Base-by-base conservation (phyloP, 129 eudicot species). In the Pseudognaphalium luteoalbum region DNA sequence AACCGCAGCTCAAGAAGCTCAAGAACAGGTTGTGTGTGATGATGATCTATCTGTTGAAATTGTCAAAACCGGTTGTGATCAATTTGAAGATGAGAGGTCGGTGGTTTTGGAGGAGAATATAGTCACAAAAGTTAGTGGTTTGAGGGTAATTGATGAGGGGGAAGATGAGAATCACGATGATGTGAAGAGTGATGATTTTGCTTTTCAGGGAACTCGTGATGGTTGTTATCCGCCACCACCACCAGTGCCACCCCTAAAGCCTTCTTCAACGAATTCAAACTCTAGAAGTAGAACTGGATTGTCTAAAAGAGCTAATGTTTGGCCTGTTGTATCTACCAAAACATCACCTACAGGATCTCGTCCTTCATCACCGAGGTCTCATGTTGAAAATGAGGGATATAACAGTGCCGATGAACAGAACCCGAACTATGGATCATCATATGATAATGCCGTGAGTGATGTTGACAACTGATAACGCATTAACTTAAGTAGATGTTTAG, bases 381-480 rank as follows among this genome's bases (percentile, higher is more conserved):
- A 87, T 69, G 82, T 88, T 76, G 99, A 95, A 68, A 87, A 63
- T 81, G 99, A 95, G 78, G 99, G 97, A 3, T 95, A 95, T 75
- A 95, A 95, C 78, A 95, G 99, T 76, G 96, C 99, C 21, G 99
- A 95, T 85, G 99, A 95, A 84, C 99, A 95, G 44, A 86, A 77
- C 37, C 79, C 94, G 5, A 69, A 88, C 73, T 95, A 62, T 81
- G 88, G 84, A 25, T 78, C 97, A 68, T 84, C 92, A 1, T 89
- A 82, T 78, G 86, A 84, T 70, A 97, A 95, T 75, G 80, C 89
- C 33, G 99, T 95, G 74, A 89, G 99, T 95, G 34, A 25, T 69
- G 47, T 39, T 39, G 44, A 39, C 44, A 39, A 39, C 44, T 39
- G 12, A 39, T 7, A 39, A 39, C 44, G 8, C 44, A 7, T 7